Conservation (phyloP, 2,329 filamentous ascomycete genomes). For the Pseudogymnoascus sp. region DNA sequence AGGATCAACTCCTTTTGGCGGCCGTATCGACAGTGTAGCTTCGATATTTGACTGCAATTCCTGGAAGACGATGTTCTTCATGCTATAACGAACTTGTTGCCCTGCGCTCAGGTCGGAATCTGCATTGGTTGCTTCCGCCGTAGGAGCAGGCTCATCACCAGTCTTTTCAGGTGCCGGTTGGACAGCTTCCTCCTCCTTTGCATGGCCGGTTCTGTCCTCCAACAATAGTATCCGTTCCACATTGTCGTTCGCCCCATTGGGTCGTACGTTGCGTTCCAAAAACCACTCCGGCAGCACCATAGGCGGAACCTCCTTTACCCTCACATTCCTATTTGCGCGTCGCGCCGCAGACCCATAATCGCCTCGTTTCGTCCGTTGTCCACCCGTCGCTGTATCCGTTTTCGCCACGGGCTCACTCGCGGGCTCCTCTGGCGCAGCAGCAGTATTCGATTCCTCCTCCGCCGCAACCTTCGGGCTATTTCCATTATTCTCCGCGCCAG, state of each 20-base stretch:
- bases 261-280: conserved; percentile 41
- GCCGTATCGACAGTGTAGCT: conserved; percentile 21
- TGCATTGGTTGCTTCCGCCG: not conserved
- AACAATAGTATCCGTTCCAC: not conserved
- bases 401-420: conserved; percentile 10
- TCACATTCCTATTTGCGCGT: conserved; percentile 19
- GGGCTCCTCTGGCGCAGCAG: conserved; percentile 16
- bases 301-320: conserved; percentile 35
- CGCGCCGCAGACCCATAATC: conserved; percentile 16
- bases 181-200: not conserved
- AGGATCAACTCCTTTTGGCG: conserved; percentile 31
- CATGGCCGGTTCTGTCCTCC: not conserved
- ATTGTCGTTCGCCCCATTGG: conserved; percentile 2
- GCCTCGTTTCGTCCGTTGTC: conserved; percentile 16
- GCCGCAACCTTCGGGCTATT: conserved; percentile 20
- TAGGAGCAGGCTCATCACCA: not conserved
- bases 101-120: not conserved
- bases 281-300: conserved; percentile 51
- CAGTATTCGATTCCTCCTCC: conserved; percentile 13
- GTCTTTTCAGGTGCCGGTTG: not conserved
- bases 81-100: not conserved
- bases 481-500: conserved; percentile 8
- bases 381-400: conserved; percentile 10
- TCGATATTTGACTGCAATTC: not conserved
- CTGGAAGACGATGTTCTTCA: not conserved